Evolutionary conservation across 2,329 filamentous ascomycete species (phyloP), one percentile per base, ranked within the genome.

Genomic region (Aspergillus persii): DNA sequence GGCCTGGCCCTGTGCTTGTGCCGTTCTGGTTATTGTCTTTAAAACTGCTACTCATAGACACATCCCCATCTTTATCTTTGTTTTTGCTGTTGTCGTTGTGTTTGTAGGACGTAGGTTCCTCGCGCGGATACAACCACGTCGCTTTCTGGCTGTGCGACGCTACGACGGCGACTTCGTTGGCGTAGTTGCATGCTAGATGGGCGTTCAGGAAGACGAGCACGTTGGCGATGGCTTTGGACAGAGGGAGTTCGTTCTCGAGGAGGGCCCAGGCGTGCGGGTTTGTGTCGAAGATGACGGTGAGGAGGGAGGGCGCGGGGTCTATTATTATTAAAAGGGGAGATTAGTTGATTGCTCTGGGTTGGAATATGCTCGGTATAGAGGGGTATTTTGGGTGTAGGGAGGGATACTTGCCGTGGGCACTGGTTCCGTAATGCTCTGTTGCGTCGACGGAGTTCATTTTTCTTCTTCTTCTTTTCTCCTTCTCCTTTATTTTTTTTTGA

Each of bases 131-230:
- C 3, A 99, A 87, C 87, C 93, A 99, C 71, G 88, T 84, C 58
- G 94, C 91, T 63, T 90, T 88, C 71, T 95, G 89, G 65, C 87
- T 88, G 74, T 99, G 95, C 8, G 92, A 92, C 36, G 94, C 95
- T 62, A 99, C 86, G 15, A 99, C 85, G 61, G 93, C 92, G 52
- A 98, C 91, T 74, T 94, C 90, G 77, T 98, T 98, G 56, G 90
- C 86, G 75, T 95, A 94, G 77, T 93, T 96, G 73, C 94, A 93
- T 66, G 95, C 92, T 33, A 99, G 84, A 73, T 99, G 96, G 57
- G 94, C 92, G 76, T 99, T 98, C 79, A 97, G 88, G 79, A 97
- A 98, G 80, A 99, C 89, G 70, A 98, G 88, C 63, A 98, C 85
- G 77, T 94, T 89, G 62, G 94, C 91, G 61, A 99, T 82, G 61